A percentile compares a stretch with the other conserved stretches of the same genome.
Evolutionary conservation across 257 asterid species (phyloP).

Genomic region (Euphrasia confusa): DNA sequence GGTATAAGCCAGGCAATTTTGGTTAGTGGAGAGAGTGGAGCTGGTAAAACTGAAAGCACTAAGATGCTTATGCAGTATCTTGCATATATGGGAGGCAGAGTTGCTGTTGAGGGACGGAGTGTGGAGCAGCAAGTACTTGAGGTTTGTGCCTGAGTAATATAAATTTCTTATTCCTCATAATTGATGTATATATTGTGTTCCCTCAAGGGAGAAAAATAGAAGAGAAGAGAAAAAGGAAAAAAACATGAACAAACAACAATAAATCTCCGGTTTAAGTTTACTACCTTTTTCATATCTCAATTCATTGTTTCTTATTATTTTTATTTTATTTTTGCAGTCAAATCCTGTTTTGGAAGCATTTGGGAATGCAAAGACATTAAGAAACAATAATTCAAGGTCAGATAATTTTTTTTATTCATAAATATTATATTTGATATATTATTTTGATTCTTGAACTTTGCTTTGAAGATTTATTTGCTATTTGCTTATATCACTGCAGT

Average conservation of each 20-base stretch:
- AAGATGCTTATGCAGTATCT: slow-evolving; percentile 71
- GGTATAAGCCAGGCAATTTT: slow-evolving; percentile 60
- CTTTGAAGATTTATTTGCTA: slow-evolving; percentile 8
- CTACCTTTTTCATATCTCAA: slow-evolving; percentile 5
- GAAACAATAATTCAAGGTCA: slow-evolving; percentile 76
- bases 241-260: background rate
- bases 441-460: slow-evolving; percentile 1
- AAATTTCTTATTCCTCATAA: slow-evolving; percentile 5
- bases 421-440: slow-evolving; percentile 7
- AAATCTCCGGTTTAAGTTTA: background rate
- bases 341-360: slow-evolving; percentile 79
- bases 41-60: slow-evolving; percentile 80
- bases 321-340: slow-evolving; percentile 40
- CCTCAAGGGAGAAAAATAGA: background rate
- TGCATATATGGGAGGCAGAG: slow-evolving; percentile 73
- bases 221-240: background rate
- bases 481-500: slow-evolving; percentile 30
- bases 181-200: background rate
- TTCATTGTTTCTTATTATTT: background rate
- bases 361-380: slow-evolving; percentile 74
- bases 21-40: slow-evolving; percentile 89
- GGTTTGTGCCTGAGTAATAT: slow-evolving; percentile 36
- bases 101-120: slow-evolving; percentile 44
- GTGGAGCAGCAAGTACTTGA: slow-evolving; percentile 81
- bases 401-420: slow-evolving; percentile 7